Conservation (phyloP, 768 basidiomycete genomes). For the Auriscalpium microsporum region DNA sequence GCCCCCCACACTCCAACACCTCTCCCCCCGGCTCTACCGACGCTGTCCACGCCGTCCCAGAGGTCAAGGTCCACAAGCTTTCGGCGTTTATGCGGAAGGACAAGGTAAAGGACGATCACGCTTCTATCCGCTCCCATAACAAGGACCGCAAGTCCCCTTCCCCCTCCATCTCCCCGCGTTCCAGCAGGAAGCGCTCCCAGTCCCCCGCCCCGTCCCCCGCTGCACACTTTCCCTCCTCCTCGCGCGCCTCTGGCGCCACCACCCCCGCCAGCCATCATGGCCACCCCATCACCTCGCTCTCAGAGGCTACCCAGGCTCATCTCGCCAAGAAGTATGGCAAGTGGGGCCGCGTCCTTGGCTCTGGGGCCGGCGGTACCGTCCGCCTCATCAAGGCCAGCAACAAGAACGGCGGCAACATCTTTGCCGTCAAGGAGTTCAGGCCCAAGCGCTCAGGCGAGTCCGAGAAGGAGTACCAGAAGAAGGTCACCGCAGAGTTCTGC, state of each 20-base stretch:
- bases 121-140: background rate
- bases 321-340: slow-evolving; percentile 99
- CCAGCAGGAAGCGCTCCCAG: background rate
- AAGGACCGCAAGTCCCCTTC: slow-evolving; percentile 19
- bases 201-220: background rate
- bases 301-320: slow-evolving; percentile 81
- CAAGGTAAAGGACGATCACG: slow-evolving; percentile 24
- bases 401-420: slow-evolving; percentile 79
- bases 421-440: slow-evolving; percentile 96
- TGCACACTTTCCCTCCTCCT: slow-evolving; percentile 1
- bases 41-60: background rate
- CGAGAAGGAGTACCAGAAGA: slow-evolving; percentile 98
- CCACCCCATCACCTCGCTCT: slow-evolving; percentile 50
- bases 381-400: slow-evolving; percentile 81
- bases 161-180: slow-evolving; percentile 11
- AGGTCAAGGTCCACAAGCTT: slow-evolving; percentile 20
- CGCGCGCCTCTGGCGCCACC: slow-evolving; percentile 2
- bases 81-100: slow-evolving; percentile 28
- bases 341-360: slow-evolving; percentile 92
- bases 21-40: slow-evolving; percentile 1
- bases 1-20: slow-evolving; percentile 13
- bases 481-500: slow-evolving; percentile 98
- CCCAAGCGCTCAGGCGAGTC: slow-evolving; percentile 82
- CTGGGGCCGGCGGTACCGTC: slow-evolving; percentile 97
- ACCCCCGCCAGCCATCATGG: slow-evolving; percentile 16